Conservation (phyloP, 2,329 filamentous ascomycete species). For the Blastomyces emzantsi region DNA sequence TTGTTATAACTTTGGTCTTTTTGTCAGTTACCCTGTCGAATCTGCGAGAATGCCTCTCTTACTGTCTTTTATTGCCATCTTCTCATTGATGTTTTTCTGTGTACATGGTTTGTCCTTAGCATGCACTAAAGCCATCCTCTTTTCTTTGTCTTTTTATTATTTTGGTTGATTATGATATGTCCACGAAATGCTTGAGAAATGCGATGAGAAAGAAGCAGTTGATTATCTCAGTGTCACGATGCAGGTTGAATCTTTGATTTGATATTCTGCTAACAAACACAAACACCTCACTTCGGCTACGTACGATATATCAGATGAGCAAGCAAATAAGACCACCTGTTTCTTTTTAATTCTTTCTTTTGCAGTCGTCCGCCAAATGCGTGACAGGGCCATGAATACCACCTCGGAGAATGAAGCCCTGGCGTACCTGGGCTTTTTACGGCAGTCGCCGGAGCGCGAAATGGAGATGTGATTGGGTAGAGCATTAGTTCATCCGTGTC, state of each 20-base stretch:
- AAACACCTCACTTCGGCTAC: background rate
- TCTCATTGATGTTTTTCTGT: constrained; percentile 12
- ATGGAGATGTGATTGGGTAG: background rate
- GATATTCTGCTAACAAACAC: background rate
- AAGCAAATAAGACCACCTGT: background rate
- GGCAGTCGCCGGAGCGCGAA: background rate
- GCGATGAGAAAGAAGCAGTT: background rate
- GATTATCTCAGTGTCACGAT: background rate
- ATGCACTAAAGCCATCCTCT: constrained; percentile 4
- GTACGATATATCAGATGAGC: constrained; percentile 5
- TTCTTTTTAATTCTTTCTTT: background rate
- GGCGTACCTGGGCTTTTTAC: background rate
- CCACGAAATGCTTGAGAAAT: constrained; percentile 2
- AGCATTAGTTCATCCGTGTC: background rate
- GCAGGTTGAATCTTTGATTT: background rate
- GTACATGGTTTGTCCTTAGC: constrained; percentile 3
- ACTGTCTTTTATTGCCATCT: constrained; percentile 4
- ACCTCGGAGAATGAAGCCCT: background rate
- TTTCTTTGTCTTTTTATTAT: background rate
- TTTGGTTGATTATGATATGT: constrained; percentile 1
- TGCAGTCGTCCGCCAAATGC: background rate
- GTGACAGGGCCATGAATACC: background rate
- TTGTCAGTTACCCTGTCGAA: background rate
- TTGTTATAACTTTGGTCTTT: background rate
- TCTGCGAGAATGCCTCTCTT: constrained; percentile 14